Evolutionary conservation across 148 eudicot species (phyloP).

Genomic region (Oxyria digyna): DNA sequence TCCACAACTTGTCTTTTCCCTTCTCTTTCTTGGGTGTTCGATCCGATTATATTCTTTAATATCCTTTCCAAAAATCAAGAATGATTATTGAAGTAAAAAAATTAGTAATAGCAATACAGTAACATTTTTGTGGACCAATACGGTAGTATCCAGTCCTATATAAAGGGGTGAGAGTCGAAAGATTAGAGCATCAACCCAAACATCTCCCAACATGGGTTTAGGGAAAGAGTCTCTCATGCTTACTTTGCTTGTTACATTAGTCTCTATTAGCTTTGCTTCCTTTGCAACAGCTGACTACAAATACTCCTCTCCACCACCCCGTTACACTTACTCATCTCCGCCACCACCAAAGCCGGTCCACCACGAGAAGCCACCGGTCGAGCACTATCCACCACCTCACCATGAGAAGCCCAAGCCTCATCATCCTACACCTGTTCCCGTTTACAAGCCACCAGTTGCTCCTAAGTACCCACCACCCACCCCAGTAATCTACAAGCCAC

Average conservation of each 20-base stretch:
- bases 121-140: not conserved
- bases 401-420: not conserved
- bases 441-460: not conserved
- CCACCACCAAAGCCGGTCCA: conserved; percentile 18
- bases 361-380: conserved; percentile 12
- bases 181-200: conserved; percentile 13
- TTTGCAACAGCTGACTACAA: conserved; percentile 24
- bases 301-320: conserved; percentile 33
- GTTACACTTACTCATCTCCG: conserved; percentile 15
- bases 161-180: conserved; percentile 6
- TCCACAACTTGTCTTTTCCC: not conserved
- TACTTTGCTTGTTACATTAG: conserved; percentile 26
- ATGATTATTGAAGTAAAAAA: not conserved
- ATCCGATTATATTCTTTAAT: not conserved
- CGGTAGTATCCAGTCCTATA: conserved; percentile 13
- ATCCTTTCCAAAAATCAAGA: not conserved
- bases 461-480: conserved; percentile 11
- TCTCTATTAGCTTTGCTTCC: conserved; percentile 27
- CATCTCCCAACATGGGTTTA: conserved; percentile 10
- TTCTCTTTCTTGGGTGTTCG: not conserved
- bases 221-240: conserved; percentile 19
- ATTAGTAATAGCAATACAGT: not conserved
- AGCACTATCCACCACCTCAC: conserved; percentile 12
- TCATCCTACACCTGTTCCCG: not conserved
- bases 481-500: conserved; percentile 20